Evolutionary conservation across 2,329 filamentous ascomycete species (phyloP), one percentile per base, ranked within the genome.

Genomic region (Setomelanomma holmii): DNA sequence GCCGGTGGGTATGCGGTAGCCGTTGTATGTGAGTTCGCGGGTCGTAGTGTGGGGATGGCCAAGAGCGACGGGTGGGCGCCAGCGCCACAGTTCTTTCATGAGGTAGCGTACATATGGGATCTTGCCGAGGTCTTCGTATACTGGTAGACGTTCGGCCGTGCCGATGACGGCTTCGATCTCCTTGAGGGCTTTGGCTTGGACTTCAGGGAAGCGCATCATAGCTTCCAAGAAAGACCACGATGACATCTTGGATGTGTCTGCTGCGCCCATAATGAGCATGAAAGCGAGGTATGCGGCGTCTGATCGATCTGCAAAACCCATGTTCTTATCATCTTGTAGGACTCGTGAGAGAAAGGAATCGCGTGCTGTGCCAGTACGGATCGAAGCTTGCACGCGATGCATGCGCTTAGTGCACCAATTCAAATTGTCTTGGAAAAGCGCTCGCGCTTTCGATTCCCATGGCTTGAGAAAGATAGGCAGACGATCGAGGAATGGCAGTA

Each of bases 81-180:
- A 85, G 2, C 84, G 77, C 10, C 85, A 68, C 1, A 80, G 76
- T 55, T 87, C 84, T 53, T 85, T 84, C 16, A 85, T 76, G 11
- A 84, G 74, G 1, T 80, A 80, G 17, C 78, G 75, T 24, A 85
- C 64, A 58, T 86, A 86, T 0, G 83, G 82, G 7, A 86, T 63
- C 3, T 72, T 67, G 10, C 55, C 46, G 5, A 53, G 46, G 20
- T 68, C 63, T 8, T 67, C 64, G 12, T 59, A 49, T 0, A 17
- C 41, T n/a, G 72, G 72, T 20, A 71, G 48, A 2, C 83, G 75
- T n/a, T 64, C 45, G 10, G 74, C 49, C 0, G 69, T 58, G 1
- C 83, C 83, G 14, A 68, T 57, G 17, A 66, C 60, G 12, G 40
- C 40, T 46, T 66, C 66, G 2, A 86, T 51, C 63, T 75, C 82